Conservation (phyloP, 495 filamentous ascomycete species). For the Penicillium parvum region DNA sequence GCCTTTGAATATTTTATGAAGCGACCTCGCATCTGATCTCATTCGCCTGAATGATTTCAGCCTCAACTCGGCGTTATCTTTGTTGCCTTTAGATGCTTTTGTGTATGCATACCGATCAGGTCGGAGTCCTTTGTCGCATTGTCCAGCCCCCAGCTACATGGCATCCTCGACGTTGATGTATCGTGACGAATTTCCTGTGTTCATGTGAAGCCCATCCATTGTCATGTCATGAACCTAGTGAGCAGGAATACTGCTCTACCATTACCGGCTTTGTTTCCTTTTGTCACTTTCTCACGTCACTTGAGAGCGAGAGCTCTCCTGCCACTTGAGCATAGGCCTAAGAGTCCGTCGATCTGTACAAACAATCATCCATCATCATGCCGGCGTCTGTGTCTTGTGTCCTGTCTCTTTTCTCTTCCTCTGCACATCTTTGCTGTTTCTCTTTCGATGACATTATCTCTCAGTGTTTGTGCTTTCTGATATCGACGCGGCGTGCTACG, state of each 20-base stretch:
- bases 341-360: slow-evolving; percentile 13
- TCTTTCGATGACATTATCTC: not conserved
- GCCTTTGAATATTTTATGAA: slow-evolving; percentile 28
- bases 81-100: slow-evolving; percentile 12
- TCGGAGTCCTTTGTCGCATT: slow-evolving; percentile 17
- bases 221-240: not conserved
- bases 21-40: slow-evolving; percentile 25
- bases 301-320: not conserved
- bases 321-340: no score
- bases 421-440: not conserved
- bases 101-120: slow-evolving; percentile 12
- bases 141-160: not conserved
- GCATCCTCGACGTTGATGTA: slow-evolving; percentile 8
- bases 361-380: slow-evolving; percentile 20
- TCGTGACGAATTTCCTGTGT: slow-evolving; percentile 13
- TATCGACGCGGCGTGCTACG: not conserved
- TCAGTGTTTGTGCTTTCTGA: not conserved
- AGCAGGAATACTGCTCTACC: not conserved
- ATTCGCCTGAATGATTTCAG: slow-evolving; percentile 7
- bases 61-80: slow-evolving; percentile 31
- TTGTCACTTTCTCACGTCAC: not conserved
- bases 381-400: slow-evolving; percentile 9
- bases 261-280: not conserved
- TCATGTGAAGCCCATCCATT: not conserved
- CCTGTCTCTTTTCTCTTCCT: slow-evolving; percentile 5